Evolutionary conservation across 73 alveolate species (phyloP), one percentile per base, ranked within the genome.

Genomic region (Paramecium bursaria): DNA sequence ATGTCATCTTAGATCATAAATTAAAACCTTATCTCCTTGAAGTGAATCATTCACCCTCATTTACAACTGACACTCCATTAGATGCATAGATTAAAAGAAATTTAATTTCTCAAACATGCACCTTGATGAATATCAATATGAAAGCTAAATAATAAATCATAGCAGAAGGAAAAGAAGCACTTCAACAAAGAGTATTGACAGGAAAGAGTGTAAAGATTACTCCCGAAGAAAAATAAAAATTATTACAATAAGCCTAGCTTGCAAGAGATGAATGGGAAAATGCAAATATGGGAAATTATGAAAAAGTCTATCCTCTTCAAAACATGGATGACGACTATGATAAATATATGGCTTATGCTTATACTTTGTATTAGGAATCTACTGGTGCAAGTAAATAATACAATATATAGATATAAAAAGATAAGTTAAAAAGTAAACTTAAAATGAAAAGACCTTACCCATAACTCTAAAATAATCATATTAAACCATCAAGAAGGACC

Each of bases 21-120:
- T 80, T 80, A 0, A 86, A 53, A 50, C 92, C 92, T 3, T 50
- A 75, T 29, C 75, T 86, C 25, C 76, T 86, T 2, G 92, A 86
- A 52, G 92, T 86, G 0, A 86, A 86, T 50, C 92, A 86, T 50
- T 86, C 92, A 17, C 92, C 92, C 4, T 74, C 90, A 15, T 86
- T 86, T 86, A 48, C 86, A 31, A 86, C 92, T 0, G 92, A 86
- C 52, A 73, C 92, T 10, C 92, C 92, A 15, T 54, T 86, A 47
- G 92, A 86, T 77, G 61, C 74, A 47, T 23, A 33, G n/a, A 77
- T 86, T 7, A 86, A 86, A 47, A 50, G 54, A 11, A 33, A 79
- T 30, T 35, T 86, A 15, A 23, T 86, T 15, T 30, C 86, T 29
- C 46, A 86, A 13, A 17, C 92, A 4, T 77, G 76, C 11, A 30